Conservation (phyloP, 2,329 filamentous ascomycete genomes). For the Trichocomaceae sp. region DNA sequence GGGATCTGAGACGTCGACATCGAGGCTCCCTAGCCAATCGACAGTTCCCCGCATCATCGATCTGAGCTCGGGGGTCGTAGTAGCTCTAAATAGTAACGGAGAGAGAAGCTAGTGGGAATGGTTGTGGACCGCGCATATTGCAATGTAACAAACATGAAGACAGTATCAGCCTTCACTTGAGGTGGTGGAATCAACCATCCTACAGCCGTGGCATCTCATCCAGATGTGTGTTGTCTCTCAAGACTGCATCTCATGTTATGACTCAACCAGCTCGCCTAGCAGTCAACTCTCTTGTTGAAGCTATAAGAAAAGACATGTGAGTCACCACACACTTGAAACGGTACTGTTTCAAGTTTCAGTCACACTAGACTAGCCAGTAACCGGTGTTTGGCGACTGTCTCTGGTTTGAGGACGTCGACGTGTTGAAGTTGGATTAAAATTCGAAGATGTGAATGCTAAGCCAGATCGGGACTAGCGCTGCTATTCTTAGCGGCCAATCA, state of each 20-base stretch:
- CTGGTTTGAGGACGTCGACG: not conserved
- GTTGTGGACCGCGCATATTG: not conserved
- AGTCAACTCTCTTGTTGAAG: not conserved
- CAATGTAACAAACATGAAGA: not conserved
- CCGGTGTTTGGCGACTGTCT: not conserved
- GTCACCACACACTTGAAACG: not conserved
- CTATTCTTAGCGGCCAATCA: not conserved
- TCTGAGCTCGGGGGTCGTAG: not conserved
- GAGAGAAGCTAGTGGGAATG: not conserved
- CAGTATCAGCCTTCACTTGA: not conserved
- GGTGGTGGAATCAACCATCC: not conserved
- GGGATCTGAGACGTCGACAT: not conserved
- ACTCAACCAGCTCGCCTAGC: not conserved
- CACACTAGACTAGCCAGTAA: not conserved
- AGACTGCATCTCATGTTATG: not conserved
- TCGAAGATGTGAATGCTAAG: not conserved
- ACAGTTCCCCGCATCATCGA: conserved; percentile 4
- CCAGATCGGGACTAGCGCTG: not conserved
- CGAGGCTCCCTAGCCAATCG: conserved; percentile 5
- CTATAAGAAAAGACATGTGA: not conserved
- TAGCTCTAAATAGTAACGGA: conserved; percentile 2
- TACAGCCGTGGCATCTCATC: not conserved
- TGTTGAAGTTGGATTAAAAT: not conserved
- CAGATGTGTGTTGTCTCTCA: not conserved
- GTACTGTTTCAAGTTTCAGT: conserved; percentile 2